Evolutionary conservation across 768 basidiomycete species (phyloP).

Genomic region (Lyophyllum decastes): DNA sequence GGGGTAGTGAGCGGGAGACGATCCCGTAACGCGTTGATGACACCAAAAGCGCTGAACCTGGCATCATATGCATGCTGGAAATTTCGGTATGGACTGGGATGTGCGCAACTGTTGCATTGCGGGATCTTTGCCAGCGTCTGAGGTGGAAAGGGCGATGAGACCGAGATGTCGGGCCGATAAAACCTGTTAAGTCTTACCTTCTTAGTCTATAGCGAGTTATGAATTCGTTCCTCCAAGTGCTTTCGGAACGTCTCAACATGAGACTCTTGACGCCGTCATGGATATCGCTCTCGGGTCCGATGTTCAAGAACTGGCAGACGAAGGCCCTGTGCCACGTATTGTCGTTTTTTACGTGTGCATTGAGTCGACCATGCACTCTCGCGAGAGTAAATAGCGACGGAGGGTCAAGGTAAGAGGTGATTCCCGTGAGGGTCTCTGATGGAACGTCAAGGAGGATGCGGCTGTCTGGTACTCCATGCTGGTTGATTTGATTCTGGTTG

Average conservation of each 20-base stretch:
- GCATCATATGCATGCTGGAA: slow-evolving; percentile 60
- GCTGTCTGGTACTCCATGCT: slow-evolving; percentile 50
- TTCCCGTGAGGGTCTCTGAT: slow-evolving; percentile 71
- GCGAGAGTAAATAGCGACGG: slow-evolving; percentile 59
- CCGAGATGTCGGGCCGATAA: background rate
- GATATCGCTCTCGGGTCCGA: slow-evolving; percentile 64
- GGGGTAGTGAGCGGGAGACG: slow-evolving; percentile 70
- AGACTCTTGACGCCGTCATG: slow-evolving; percentile 45
- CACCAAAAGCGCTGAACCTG: slow-evolving; percentile 54
- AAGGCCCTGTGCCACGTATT: slow-evolving; percentile 82
- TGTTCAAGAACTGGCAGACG: slow-evolving; percentile 63
- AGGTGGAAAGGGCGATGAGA: background rate
- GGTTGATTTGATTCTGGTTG: slow-evolving; percentile 27
- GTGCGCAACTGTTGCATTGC: slow-evolving; percentile 61
- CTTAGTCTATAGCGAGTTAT: slow-evolving; percentile 54
- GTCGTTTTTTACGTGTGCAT: slow-evolving; percentile 72
- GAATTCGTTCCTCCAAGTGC: slow-evolving; percentile 73
- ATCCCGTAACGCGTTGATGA: slow-evolving; percentile 69
- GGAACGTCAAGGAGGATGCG: slow-evolving; percentile 56
- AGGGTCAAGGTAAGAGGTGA: slow-evolving; percentile 74
- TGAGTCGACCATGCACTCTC: slow-evolving; percentile 50
- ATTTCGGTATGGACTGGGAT: slow-evolving; percentile 61
- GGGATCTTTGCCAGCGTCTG: slow-evolving; percentile 74
- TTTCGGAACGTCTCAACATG: slow-evolving; percentile 54
- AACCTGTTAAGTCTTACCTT: slow-evolving; percentile 39